Base-by-base conservation (phyloP, 2,329 filamentous ascomycete genomes). In the Ascosphaera apis region DNA sequence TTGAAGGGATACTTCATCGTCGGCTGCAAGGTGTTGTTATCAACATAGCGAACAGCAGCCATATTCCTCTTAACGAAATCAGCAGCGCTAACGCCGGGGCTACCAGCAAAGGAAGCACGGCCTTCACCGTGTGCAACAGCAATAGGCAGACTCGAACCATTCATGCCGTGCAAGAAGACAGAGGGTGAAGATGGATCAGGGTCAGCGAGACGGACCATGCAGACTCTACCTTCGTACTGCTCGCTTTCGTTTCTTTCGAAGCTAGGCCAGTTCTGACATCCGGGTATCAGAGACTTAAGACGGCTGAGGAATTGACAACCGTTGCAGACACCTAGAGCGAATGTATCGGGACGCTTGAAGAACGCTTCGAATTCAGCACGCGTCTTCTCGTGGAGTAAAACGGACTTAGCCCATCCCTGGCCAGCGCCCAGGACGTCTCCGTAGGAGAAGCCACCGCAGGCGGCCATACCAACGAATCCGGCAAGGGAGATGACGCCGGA, bases 371-470 rank as follows among this genome's bases (percentile, higher is more conserved):
- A 93, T 45, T 86, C 78, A 39, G 66, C 64, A 31, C 83, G 72
- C 31, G 76, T 75, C 39, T 76, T 61, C 16, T 67, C 68, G 57
- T 95, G 82, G 53, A 91, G 69, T 13, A 95, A 67, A 28, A 95
- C 83, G 2, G 79, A 86, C 57, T 91, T 84, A 3, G 88, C 82
- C 88, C 88, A 98, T 31, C 88, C 88, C 48, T 86, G 78, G 36
- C 88, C 88, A n/a, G 88, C 88, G 40, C 86, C 88, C 1, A 95
- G 69, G 27, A 86, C 79, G 46, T 86, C 79, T 45, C 83, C 83
- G 52, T 92, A 95, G 12, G 81, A 91, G 68, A 98, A 95, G 35
- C 88, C 88, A 51, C 88, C 88, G 44, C 84, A 91, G n/a, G 83
- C 83, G 25, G 86, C 88, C 33, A 95, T 66, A 45, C 88, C 88